These are phyloP conservation scores for Leccinum sublutescens DNA, from an alignment of 768 basidiomycete genomes.

Conservation along the genomic window DNA sequence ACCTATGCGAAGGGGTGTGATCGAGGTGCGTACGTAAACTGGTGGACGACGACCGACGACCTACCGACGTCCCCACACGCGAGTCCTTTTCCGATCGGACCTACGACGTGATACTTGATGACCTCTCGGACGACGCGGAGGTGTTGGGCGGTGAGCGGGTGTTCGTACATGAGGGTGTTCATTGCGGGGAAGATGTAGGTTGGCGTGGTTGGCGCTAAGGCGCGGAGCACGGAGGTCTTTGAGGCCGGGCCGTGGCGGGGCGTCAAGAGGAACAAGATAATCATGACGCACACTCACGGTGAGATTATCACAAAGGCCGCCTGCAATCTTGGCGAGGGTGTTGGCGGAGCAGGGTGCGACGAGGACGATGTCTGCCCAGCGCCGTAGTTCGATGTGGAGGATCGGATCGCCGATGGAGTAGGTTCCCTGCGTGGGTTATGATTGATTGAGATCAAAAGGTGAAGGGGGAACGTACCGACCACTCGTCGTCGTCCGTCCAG, in stretches of 20 bases:
- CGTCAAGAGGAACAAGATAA: not conserved
- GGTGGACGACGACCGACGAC: conserved; percentile 19
- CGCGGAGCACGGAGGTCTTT: conserved; percentile 80
- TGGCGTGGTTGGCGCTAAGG: conserved; percentile 77
- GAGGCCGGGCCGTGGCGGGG: not conserved
- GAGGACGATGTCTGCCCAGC: conserved; percentile 95
- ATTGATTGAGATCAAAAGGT: not conserved
- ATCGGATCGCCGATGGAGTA: conserved; percentile 88
- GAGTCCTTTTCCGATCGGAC: conserved; percentile 83
- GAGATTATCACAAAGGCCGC: conserved; percentile 88
- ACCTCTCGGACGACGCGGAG: conserved; percentile 70
- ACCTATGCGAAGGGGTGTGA: conserved; percentile 42
- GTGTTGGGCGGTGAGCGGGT: conserved; percentile 88
- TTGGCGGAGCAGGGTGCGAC: conserved; percentile 96
- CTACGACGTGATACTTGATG: conserved; percentile 76
- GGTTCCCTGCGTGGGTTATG: conserved; percentile 44
- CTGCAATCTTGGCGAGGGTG: conserved; percentile 89
- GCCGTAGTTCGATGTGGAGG: conserved; percentile 89
- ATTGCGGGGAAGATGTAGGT: conserved; percentile 95
- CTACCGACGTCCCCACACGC: conserved; percentile 92
- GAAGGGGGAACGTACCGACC: not conserved
- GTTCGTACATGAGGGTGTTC: conserved; percentile 98
- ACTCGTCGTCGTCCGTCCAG: not conserved
- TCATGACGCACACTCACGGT: conserved; percentile 42
- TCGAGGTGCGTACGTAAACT: not conserved